Base-by-base conservation (phyloP, 2,329 filamentous ascomycete genomes). In the Hypoxylon sp. region DNA sequence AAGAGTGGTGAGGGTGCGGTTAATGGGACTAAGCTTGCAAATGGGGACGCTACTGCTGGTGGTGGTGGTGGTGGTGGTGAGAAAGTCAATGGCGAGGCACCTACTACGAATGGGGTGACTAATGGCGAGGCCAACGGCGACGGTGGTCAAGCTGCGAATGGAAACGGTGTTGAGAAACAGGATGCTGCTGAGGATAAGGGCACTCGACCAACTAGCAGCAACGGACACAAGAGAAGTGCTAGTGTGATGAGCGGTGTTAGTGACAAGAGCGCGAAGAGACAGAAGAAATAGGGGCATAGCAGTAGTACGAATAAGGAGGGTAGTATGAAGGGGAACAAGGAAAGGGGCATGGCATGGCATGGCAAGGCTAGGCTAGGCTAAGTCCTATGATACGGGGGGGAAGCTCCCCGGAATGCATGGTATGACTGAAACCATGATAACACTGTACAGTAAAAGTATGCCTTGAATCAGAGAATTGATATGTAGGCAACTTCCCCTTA, bases 201-300 rank as follows among this genome's bases (percentile, higher is more conserved):
- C 14, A 65, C 61, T 10, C 75, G 80, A 48, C 81, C 81, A 1
- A 78, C 76, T 13, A 83, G 81, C 68, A 83, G 82, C 68, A 77
- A 81, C 46, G 78, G 77, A 0, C 90, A 92, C 70, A 97, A 97
- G 83, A 87, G 94, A 65, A 96, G 93, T 77, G 93, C 93, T 1
- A 97, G 93, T 78, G 92, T 94, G 33, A 79, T 97, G 58, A 95
- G 92, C 78, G 83, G 85, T 14, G 82, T 82, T 5, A 94, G 91
- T 77, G 90, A 93, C 66, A 88, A 87, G 80, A 88, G 85, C 72
- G 75, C 80, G 3, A 89, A 89, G 78, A 82, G 86, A 67, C 84
- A 85, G 72, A 88, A 87, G 81, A 89, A 88, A 74, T 85, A 78
- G 56, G 13, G n/a, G 39, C n/a, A 17, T n/a, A 13, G 3, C n/a